A percentile compares a stretch with the other conserved stretches of the same genome.
These are phyloP conservation scores for Geranium rotundifolium DNA, from an alignment of 345 rosid genomes.

Conservation along the genomic window DNA sequence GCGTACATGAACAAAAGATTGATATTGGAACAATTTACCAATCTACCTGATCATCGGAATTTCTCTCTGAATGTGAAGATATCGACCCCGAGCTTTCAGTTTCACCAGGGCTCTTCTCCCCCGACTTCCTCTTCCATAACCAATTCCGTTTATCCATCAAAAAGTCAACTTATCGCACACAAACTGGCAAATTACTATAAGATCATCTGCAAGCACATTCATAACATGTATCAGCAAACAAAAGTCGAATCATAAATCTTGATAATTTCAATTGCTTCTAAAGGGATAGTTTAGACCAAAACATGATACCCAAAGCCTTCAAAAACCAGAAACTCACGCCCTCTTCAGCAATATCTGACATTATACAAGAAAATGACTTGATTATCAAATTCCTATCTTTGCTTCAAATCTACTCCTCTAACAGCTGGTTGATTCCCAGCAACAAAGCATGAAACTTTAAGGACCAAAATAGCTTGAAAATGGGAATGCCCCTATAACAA, in stretches of 20 bases:
- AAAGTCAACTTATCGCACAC: slow-evolving; percentile 7
- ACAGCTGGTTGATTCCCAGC: slow-evolving; percentile 20
- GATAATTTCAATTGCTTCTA: neutral
- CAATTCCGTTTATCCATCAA: slow-evolving; percentile 72
- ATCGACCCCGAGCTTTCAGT: slow-evolving; percentile 61
- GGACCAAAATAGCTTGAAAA: slow-evolving; percentile 10
- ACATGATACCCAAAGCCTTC: slow-evolving; percentile 7
- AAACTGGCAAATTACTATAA: slow-evolving; percentile 21
- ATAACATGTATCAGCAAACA: slow-evolving; percentile 5
- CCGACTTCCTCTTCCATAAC: slow-evolving; percentile 61
- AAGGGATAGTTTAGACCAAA: neutral
- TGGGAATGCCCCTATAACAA: neutral
- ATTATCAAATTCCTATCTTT: slow-evolving; percentile 33
- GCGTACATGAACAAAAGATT: neutral
- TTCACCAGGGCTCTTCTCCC: slow-evolving; percentile 68
- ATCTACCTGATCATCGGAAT: slow-evolving; percentile 65
- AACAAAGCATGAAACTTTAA: slow-evolving; percentile 15
- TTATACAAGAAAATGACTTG: slow-evolving; percentile 17
- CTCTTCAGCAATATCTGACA: slow-evolving; percentile 14
- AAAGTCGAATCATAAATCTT: slow-evolving; percentile 7
- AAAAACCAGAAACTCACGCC: slow-evolving; percentile 19
- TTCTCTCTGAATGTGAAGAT: slow-evolving; percentile 62
- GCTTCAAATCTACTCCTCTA: slow-evolving; percentile 41
- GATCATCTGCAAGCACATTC: slow-evolving; percentile 30
- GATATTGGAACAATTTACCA: neutral